Evolutionary conservation across 805 yeast genomes (phyloP), one percentile per base, ranked within the genome.

Genomic region (Wickerhamiella vanderwaltii): DNA sequence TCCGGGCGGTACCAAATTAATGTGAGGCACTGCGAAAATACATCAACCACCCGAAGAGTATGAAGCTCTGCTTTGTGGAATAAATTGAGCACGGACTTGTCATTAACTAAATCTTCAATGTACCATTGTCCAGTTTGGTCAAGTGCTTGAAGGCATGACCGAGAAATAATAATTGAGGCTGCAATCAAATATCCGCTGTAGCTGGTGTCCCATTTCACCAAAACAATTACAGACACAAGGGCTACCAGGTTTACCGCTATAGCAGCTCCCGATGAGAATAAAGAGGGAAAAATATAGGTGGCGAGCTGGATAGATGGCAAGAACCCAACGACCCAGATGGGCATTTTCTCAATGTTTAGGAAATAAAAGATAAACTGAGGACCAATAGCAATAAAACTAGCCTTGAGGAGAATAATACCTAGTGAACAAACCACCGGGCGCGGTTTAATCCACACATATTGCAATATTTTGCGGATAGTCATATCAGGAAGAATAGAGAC

Each of bases 351-450:
- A 4, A 24, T 24, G n/a, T 38, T 13, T 3, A 48, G n/a, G 26
- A 51, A 23, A 34, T 34, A 51, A 46, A 52, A 49, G 5, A 48
- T 33, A 29, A 47, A 36, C 31, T 47, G 52, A 2, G 55, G 54
- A 4, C 54, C 52, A 1, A 53, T 20, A 6, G 43, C 44, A 3
- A 53, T 16, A 13, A 53, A 34, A 13, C 51, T 47, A 12, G 46
- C 35, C 6, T 45, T 46, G 23, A 49, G 39, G 22, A 51, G 45
- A 23, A 48, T 35, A 9, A 43, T 29, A 19, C 52, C 57, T 13
- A 50, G 22, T 1, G 55, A 43, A 20, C 45, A 47, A 9, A 43
- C 18, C 13, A 50, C 52, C 2, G 57, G 54, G 7, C 47, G 28
- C 1, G 57, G 55, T 32, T 46, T 48, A 18, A 46, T 41, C 37